Conservation (phyloP, 352 stramenopile species). For the Phytophthora crassamura region DNA sequence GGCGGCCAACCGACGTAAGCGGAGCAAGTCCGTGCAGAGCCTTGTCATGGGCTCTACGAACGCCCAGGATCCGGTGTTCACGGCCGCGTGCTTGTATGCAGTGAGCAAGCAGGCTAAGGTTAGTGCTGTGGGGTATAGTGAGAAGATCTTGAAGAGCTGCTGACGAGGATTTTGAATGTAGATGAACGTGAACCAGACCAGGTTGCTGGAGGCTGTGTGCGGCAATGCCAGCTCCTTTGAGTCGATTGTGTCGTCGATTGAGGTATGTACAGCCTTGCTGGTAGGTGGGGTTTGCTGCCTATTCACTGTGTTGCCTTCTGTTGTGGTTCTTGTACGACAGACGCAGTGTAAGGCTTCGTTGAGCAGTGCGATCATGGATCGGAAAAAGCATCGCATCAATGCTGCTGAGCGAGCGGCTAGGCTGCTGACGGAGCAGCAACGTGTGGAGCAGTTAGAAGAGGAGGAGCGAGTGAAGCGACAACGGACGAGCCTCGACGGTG, state of each 20-base stretch:
- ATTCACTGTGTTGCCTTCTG: not conserved
- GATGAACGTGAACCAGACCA: slow-evolving; percentile 66
- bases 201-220: slow-evolving; percentile 64
- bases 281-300: not conserved
- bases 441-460: slow-evolving; percentile 30
- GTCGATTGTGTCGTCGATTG: slow-evolving; percentile 72
- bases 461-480: slow-evolving; percentile 40
- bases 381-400: slow-evolving; percentile 35
- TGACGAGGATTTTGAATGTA: slow-evolving; percentile 24
- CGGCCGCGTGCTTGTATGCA: slow-evolving; percentile 69
- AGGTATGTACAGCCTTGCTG: slow-evolving; percentile 33
- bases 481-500: slow-evolving; percentile 10
- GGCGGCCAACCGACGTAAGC: slow-evolving; percentile 24
- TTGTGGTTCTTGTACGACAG: slow-evolving; percentile 22
- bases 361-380: slow-evolving; percentile 44
- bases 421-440: slow-evolving; percentile 29
- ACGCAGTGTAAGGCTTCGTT: slow-evolving; percentile 52
- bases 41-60: slow-evolving; percentile 38
- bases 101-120: slow-evolving; percentile 72
- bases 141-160: slow-evolving; percentile 14
- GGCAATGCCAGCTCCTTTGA: slow-evolving; percentile 70
- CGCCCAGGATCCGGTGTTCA: slow-evolving; percentile 58
- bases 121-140: not conserved
- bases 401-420: slow-evolving; percentile 22
- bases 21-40: slow-evolving; percentile 26